Base-by-base conservation (phyloP, 2,329 filamentous ascomycete species). In the Microdochium bolleyi region DNA sequence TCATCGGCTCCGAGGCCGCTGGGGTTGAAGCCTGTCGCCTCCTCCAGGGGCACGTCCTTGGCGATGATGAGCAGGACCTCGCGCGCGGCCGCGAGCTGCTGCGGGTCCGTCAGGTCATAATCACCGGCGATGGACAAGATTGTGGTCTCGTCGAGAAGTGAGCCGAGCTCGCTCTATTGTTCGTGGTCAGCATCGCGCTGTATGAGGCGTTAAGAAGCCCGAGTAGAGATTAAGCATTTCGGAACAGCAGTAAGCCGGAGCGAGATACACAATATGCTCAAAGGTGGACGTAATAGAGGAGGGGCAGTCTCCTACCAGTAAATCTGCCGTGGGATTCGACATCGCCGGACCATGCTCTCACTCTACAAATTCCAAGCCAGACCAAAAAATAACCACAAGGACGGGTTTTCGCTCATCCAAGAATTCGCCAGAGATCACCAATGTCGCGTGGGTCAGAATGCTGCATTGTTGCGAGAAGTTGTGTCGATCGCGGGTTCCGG, bases 41-140 rank as follows among this genome's bases (percentile, higher is more conserved):
- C 88, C 64, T 94, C 87, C 1, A 72, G 69, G 0, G 73, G 65
- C 1, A 87, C 89, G 54, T 79, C 73, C 27, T 80, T 72, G 51
- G 86, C 87, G 14, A 96, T 70, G 1, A 70, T 67, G n/a, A 87
- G 75, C 1, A 96, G 74, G 0, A 79, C 76, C n/a, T 71, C 64
- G 27, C 79, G 78, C 2, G 85, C 82, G 10, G 73, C 70, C 2
- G 76, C 63, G 30, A 84, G 72, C 44, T 84, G 73, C 1, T 70
- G 65, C 0, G 76, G 60, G 22, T 82, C 67, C 2, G 69, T 64
- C 19, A 92, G 71, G 60, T 91, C 80, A 67, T 83, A 89, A 62
- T 97, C 92, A 51, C 74, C 81, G 4, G 83, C 74, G 50, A 96
- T 88, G 3, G 89, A 85, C 52, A 86, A 78, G 54, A 96, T 80